Conservation (phyloP, 805 yeast genomes). For the Candida verbasci region DNA sequence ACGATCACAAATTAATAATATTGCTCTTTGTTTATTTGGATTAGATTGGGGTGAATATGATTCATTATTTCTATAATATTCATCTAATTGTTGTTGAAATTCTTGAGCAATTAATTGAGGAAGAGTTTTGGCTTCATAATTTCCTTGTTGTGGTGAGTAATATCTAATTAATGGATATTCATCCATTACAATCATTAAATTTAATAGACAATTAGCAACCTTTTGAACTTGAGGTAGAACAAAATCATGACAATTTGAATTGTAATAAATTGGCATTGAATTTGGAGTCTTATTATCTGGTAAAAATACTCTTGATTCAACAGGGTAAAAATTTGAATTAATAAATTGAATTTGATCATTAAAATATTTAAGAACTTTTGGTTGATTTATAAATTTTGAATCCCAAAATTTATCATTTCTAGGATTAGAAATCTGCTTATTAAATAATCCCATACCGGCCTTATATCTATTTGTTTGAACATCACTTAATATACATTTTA, state of each 20-base stretch:
- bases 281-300: constrained; percentile 47
- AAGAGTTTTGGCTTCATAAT: constrained; percentile 52
- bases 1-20: constrained; percentile 76
- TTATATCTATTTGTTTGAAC: constrained; percentile 68
- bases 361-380: constrained; percentile 27
- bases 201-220: constrained; percentile 63
- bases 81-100: constrained; percentile 69
- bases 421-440: constrained; percentile 43
- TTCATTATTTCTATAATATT: constrained; percentile 64
- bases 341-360: constrained; percentile 21
- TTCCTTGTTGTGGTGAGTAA: constrained; percentile 48
- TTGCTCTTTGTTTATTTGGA: constrained; percentile 59
- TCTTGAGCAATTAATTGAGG: constrained; percentile 68
- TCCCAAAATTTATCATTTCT: not conserved
- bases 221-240: constrained; percentile 53
- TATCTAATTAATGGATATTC: constrained; percentile 86
- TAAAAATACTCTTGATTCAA: constrained; percentile 70
- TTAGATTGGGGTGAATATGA: constrained; percentile 57
- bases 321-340: constrained; percentile 49
- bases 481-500: constrained; percentile 78
- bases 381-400: constrained; percentile 25
- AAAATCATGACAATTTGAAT: constrained; percentile 55
- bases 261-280: constrained; percentile 72
- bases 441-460: constrained; percentile 65
- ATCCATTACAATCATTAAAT: constrained; percentile 72